Evolutionary conservation across 2,329 filamentous ascomycete genomes (phyloP).

Genomic region (Epichloe bromicola): DNA sequence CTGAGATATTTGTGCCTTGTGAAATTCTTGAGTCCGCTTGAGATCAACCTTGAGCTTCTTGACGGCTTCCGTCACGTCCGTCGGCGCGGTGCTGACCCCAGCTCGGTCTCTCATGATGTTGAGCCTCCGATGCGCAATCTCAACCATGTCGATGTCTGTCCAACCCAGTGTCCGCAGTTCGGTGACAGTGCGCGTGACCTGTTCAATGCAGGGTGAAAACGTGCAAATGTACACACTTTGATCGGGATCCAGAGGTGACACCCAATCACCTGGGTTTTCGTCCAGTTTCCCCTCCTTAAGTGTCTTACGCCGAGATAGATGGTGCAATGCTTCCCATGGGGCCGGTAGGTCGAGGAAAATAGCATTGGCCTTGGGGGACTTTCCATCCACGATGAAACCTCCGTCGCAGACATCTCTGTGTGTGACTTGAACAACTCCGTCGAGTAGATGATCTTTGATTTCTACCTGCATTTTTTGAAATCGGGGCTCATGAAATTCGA

Average conservation of each 20-base stretch:
- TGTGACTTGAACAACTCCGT: constrained; percentile 54
- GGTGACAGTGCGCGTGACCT: constrained; percentile 77
- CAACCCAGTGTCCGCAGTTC: constrained; percentile 70
- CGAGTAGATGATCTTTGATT: constrained; percentile 53
- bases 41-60: constrained; percentile 61
- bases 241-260: constrained; percentile 57
- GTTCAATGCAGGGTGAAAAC: constrained; percentile 94
- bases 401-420: constrained; percentile 69
- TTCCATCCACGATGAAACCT: constrained; percentile 52
- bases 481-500: constrained; percentile 65
- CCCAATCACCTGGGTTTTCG: constrained; percentile 24
- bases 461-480: constrained; percentile 60
- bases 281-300: constrained; percentile 12
- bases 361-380: constrained; percentile 54
- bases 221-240: constrained; percentile 71
- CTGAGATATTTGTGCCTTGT: constrained; percentile 26
- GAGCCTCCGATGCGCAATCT: constrained; percentile 66
- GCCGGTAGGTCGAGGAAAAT: constrained; percentile 72
- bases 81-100: constrained; percentile 58
- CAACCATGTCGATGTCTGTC: constrained; percentile 89
- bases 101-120: constrained; percentile 73
- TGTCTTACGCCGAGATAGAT: constrained; percentile 46
- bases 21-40: constrained; percentile 51
- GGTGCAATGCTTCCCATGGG: constrained; percentile 66
- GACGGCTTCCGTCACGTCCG: constrained; percentile 69